Evolutionary conservation across 2,329 filamentous ascomycete genomes (phyloP).

Genomic region (Trichophyton schoenleinii): DNA sequence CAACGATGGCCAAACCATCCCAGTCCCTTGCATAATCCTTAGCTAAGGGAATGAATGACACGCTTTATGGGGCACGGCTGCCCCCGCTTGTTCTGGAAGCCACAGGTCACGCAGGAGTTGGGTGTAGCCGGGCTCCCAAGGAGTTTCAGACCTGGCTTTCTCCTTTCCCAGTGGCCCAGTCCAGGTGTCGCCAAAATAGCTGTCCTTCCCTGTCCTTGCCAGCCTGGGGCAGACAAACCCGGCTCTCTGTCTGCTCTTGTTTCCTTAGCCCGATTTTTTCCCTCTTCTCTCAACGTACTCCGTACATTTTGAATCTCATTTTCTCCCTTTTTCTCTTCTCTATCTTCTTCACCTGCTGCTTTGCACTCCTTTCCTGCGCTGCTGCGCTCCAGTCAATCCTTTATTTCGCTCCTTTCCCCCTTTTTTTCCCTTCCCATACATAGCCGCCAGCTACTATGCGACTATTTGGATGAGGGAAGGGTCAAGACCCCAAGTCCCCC

Average conservation of each 20-base stretch:
- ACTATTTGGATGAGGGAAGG: neutral
- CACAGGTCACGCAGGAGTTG: neutral
- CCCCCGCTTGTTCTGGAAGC: constrained; percentile 6
- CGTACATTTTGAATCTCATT: neutral
- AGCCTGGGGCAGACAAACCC: neutral
- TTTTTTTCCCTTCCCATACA: neutral
- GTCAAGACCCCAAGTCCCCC: neutral
- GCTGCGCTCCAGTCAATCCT: neutral
- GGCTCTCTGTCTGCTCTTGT: constrained; percentile 6
- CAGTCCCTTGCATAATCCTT: constrained; percentile 3
- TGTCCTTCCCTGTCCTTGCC: neutral
- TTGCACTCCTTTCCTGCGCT: neutral
- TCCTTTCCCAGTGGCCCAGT: neutral
- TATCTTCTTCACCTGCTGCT: neutral
- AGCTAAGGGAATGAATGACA: constrained; percentile 4
- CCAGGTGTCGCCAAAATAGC: constrained; percentile 1
- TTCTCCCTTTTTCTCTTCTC: neutral
- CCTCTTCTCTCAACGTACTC: neutral
- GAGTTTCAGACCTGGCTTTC: neutral
- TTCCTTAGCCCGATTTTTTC: constrained; percentile 5
- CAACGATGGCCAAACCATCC: neutral
- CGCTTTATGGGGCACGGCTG: constrained; percentile 1
- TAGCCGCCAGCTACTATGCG: neutral
- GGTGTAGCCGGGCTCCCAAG: neutral
- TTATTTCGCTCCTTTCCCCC: neutral